Evolutionary conservation across 2,329 filamentous ascomycete genomes (phyloP).

Genomic region (Aspergillus bombycis): DNA sequence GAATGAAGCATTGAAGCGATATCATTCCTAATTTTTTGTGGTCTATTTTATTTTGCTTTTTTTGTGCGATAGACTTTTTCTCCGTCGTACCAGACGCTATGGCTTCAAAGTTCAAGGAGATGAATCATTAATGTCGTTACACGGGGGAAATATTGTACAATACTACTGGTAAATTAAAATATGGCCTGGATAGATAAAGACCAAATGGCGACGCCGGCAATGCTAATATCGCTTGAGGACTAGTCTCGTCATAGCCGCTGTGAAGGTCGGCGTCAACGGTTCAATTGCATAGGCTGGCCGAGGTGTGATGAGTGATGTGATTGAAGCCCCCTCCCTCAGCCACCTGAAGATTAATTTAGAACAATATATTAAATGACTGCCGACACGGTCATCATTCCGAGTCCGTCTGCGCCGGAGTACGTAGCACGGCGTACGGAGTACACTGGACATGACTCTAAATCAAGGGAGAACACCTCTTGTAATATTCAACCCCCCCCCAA

Average conservation of each 20-base stretch:
- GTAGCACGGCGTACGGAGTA: not conserved
- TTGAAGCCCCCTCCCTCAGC: not conserved
- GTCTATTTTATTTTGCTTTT: not conserved
- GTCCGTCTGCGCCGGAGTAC: not conserved
- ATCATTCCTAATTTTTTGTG: not conserved
- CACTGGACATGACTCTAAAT: not conserved
- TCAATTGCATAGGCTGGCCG: conserved; percentile 11
- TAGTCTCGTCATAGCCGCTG: not conserved
- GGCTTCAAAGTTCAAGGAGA: not conserved
- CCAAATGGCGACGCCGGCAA: not conserved
- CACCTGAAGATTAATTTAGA: conserved; percentile 6
- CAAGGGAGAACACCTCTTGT: not conserved
- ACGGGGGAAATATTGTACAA: not conserved
- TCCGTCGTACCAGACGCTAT: not conserved
- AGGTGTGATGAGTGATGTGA: conserved; percentile 6
- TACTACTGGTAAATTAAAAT: conserved; percentile 4
- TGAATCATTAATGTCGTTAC: conserved; percentile 1
- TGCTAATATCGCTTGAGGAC: conserved; percentile 1
- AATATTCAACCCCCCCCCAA: not conserved
- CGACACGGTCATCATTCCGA: not conserved
- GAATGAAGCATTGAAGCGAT: not conserved
- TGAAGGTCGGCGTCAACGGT: conserved; percentile 15
- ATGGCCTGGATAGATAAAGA: not conserved
- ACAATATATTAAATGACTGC: not conserved
- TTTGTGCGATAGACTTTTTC: not conserved